A percentile compares a stretch with the other conserved stretches of the same genome.
These are phyloP conservation scores for Colletotrichum echinochloae DNA, from an alignment of 2,329 filamentous ascomycete species.

Conservation along the genomic window DNA sequence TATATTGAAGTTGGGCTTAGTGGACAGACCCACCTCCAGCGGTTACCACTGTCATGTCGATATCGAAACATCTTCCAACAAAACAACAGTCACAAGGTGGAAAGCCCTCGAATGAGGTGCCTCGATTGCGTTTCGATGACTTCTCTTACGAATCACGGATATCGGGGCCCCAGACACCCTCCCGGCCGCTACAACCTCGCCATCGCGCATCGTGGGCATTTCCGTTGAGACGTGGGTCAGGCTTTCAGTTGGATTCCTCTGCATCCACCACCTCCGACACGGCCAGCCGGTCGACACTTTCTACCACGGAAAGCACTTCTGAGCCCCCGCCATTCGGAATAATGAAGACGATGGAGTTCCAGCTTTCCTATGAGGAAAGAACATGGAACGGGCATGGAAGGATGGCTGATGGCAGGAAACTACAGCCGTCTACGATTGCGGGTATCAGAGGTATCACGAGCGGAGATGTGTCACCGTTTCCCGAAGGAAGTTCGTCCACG, in stretches of 20 bases:
- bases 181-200: not conserved
- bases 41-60: not conserved
- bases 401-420: not conserved
- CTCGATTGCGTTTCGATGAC: slow-evolving; percentile 34
- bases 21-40: not conserved
- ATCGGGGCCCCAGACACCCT: slow-evolving; percentile 12
- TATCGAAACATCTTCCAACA: slow-evolving; percentile 4
- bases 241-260: not conserved
- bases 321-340: slow-evolving; percentile 28
- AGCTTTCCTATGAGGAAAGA: slow-evolving; percentile 27
- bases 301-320: not conserved
- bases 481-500: not conserved
- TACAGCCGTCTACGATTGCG: slow-evolving; percentile 11
- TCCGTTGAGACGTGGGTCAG: not conserved
- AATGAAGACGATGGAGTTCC: slow-evolving; percentile 38
- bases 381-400: slow-evolving; percentile 10
- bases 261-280: not conserved
- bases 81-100: not conserved
- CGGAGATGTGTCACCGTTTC: not conserved
- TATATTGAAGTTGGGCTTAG: not conserved
- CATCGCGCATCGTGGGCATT: slow-evolving; percentile 22
- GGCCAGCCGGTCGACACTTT: not conserved
- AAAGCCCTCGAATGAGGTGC: slow-evolving; percentile 7
- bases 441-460: slow-evolving; percentile 19
- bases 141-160: slow-evolving; percentile 32